phyloP scores from a whole-genome alignment of 2,329 filamentous ascomycete genomes.

The Aspergillus neoniger region DNA sequence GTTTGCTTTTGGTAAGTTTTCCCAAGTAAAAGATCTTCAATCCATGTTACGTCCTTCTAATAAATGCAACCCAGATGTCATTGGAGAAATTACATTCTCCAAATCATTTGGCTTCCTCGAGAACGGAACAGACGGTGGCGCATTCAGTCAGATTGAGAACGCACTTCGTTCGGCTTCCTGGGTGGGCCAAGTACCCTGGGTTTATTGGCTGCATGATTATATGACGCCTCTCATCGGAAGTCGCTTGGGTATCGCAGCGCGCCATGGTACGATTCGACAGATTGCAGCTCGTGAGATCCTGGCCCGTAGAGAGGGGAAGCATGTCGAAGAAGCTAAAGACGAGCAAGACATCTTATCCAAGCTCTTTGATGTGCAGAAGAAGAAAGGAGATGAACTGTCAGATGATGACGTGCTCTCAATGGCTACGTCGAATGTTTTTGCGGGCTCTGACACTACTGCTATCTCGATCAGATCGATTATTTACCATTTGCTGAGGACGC shows the following conservation, averaged over 20 bases:
- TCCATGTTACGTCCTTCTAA: background rate
- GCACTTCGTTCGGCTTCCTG: background rate
- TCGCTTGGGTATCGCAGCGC: background rate
- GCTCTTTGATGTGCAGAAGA: constrained; percentile 1
- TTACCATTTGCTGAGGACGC: constrained; percentile 33
- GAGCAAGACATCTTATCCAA: background rate
- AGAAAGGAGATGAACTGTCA: constrained; percentile 22
- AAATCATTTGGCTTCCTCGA: background rate
- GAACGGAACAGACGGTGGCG: background rate
- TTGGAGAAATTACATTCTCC: background rate
- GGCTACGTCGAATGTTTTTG: constrained; percentile 34
- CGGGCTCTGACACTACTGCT: constrained; percentile 39
- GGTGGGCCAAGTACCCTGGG: background rate
- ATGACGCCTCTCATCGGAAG: background rate
- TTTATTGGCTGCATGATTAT: background rate
- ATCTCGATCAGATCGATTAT: constrained; percentile 34
- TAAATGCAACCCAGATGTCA: background rate
- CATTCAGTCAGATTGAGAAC: background rate
- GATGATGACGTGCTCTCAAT: constrained; percentile 34
- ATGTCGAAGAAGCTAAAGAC: background rate
- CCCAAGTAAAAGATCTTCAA: accelerated
- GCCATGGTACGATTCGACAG: background rate
- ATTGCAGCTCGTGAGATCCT: background rate
- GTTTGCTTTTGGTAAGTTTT: background rate
- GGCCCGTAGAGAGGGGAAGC: background rate